Base-by-base conservation (phyloP, 2,329 filamentous ascomycete genomes). In the Stagonosporopsis tanaceti region DNA sequence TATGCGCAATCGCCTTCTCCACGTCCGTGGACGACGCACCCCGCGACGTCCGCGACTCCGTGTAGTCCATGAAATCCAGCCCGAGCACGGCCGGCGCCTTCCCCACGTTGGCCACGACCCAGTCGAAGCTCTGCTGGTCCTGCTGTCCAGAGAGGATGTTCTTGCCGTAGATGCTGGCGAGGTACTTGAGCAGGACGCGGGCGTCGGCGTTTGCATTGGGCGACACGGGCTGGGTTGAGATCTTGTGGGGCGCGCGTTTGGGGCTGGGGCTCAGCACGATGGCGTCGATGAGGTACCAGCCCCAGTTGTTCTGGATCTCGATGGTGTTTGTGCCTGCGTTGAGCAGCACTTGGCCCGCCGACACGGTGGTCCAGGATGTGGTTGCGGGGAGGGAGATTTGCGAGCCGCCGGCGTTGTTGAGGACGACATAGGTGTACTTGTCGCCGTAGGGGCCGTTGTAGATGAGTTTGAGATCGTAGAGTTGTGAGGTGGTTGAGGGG, bases 21-120 rank as follows among this genome's bases (percentile, higher is more conserved):
- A 82, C 74, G 17, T 81, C 73, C 0, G 72, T 79, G 25, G 76
- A 77, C 9, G 70, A 68, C 1, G 77, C 76, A 27, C 80, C 80
- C 7, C 69, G 70, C 47, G 78, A 77, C 12, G 78, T 81, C 24
- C 81, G 77, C 6, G 77, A 79, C 1, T 80, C 79, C 15, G 76
- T 78, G 71, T 83, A 82, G 59, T 83, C 81, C 71, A 83, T 83
- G 17, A 83, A 61, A 59, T 83, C 81, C 6, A 81, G 64, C 1
- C 78, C 76, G 2, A 82, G 68, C 9, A 83, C 74, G 0, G 81
- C 81, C 0, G 81, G 81, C 0, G 78, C 80, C 71, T 81, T 81
- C 60, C 80, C 81, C 1, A 80, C 72, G 47, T 81, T 80, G 34
- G 72, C 45, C 2, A 72, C 72, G 11, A 83, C 70, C 78, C 79